These are phyloP conservation scores for Cyclocybe cylindracea DNA, from an alignment of 768 basidiomycete genomes.

Conservation along the genomic window DNA sequence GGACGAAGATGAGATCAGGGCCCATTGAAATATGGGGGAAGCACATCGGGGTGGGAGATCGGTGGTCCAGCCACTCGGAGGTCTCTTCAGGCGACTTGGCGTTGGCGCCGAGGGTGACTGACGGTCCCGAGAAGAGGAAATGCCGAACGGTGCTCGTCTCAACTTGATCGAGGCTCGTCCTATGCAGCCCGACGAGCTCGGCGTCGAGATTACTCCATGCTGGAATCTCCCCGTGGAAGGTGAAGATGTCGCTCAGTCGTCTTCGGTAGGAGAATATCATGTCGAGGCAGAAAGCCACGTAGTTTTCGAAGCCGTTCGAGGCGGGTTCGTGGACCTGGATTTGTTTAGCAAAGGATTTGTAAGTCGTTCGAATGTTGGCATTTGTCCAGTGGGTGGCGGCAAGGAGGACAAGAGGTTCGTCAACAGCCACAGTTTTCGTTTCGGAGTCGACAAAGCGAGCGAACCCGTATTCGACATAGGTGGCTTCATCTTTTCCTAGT, in stretches of 20 bases:
- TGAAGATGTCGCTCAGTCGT: conserved; percentile 36
- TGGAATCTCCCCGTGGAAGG: conserved; percentile 31
- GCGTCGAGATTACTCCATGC: conserved; percentile 38
- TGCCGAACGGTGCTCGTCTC: conserved; percentile 31
- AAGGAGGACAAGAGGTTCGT: conserved; percentile 46
- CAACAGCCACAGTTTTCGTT: conserved; percentile 36
- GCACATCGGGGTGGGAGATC: conserved; percentile 33
- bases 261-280: conserved; percentile 34
- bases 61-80: conserved; percentile 35
- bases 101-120: conserved; percentile 37
- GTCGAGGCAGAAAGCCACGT: conserved; percentile 41
- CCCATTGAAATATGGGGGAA: conserved; percentile 43
- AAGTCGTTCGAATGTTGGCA: conserved; percentile 31
- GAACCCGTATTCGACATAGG: conserved; percentile 45
- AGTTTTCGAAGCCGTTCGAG: conserved; percentile 49
- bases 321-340: conserved; percentile 29
- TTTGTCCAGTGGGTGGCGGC: conserved; percentile 44
- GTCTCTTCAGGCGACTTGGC: conserved; percentile 35
- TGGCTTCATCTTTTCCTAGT: conserved; percentile 40
- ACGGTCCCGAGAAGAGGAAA: conserved; percentile 31
- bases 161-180: conserved; percentile 18
- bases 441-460: conserved; percentile 42
- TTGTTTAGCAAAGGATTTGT: conserved; percentile 38
- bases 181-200: conserved; percentile 36
- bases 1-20: conserved; percentile 42